A percentile compares a stretch with the other conserved stretches of the same genome.
Conservation (phyloP, 306 rosid genomes). For the Cicer bijugum region DNA sequence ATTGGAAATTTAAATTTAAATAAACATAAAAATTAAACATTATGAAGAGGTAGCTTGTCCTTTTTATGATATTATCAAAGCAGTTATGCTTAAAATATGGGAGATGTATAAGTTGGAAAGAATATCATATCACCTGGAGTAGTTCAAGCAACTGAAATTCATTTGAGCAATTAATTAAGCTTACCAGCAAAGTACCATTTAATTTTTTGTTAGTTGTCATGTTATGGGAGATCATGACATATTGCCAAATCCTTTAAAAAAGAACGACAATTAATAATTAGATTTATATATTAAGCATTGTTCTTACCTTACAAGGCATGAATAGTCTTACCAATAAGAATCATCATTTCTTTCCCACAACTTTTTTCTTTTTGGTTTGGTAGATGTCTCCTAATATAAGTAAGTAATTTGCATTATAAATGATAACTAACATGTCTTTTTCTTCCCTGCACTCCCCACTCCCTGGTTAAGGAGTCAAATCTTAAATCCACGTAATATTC, state of each 20-base stretch:
- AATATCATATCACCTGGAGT: slow-evolving; percentile 48
- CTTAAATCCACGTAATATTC: slow-evolving; percentile 7
- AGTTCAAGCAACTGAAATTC: slow-evolving; percentile 48
- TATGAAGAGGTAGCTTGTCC: slow-evolving; percentile 31
- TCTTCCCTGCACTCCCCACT: background rate
- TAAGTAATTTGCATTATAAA: slow-evolving; percentile 37
- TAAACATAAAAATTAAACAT: slow-evolving; percentile 32
- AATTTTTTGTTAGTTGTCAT: slow-evolving; percentile 50
- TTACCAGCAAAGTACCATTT: slow-evolving; percentile 46
- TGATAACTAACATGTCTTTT: slow-evolving; percentile 23
- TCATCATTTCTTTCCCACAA: slow-evolving; percentile 41
- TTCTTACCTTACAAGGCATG: slow-evolving; percentile 55
- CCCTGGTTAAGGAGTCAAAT: slow-evolving; percentile 18
- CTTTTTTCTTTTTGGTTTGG: slow-evolving; percentile 28
- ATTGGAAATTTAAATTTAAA: slow-evolving; percentile 4
- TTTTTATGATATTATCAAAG: slow-evolving; percentile 40
- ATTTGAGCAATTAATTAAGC: slow-evolving; percentile 51
- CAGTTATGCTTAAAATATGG: slow-evolving; percentile 49
- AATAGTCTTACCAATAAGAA: slow-evolving; percentile 44
- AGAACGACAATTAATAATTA: slow-evolving; percentile 40
- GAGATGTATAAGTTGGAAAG: slow-evolving; percentile 45
- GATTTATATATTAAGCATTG: slow-evolving; percentile 45
- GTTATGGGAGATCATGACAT: slow-evolving; percentile 71
- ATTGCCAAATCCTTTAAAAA: slow-evolving; percentile 59
- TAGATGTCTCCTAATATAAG: slow-evolving; percentile 42